Percentiles rank a stretch among this genome's conserved stretches.
Evolutionary conservation across 805 yeast species (phyloP).

Genomic region (Candida sonorensis): DNA sequence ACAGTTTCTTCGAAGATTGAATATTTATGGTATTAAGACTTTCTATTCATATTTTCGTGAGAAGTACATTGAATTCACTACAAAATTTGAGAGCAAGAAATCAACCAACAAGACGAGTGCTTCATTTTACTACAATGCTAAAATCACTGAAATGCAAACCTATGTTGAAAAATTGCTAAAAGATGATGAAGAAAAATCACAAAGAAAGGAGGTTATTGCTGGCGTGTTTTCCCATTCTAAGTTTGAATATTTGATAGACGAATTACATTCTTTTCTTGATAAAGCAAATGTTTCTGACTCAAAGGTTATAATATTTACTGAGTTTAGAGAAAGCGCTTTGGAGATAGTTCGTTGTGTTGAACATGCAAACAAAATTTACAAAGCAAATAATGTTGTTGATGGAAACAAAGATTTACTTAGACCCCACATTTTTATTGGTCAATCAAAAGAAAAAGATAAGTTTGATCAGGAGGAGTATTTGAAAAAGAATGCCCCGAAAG

Average conservation of each 20-base stretch:
- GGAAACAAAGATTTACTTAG: conserved; percentile 32
- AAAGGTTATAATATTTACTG: conserved; percentile 82
- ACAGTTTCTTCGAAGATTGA: conserved; percentile 58
- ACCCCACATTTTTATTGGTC: conserved; percentile 92
- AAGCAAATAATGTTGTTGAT: conserved; percentile 14
- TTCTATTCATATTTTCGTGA: conserved; percentile 63
- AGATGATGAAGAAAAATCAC: conserved; percentile 20
- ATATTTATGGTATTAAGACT: conserved; percentile 75
- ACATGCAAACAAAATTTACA: conserved; percentile 17
- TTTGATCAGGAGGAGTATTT: conserved; percentile 51
- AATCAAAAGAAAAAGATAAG: conserved; percentile 65
- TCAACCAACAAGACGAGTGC: conserved; percentile 59
- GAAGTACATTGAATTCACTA: conserved; percentile 49
- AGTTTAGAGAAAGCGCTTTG: conserved; percentile 81
- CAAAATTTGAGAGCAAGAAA: conserved; percentile 50
- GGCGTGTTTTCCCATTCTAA: conserved; percentile 63
- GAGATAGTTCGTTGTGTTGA: conserved; percentile 73
- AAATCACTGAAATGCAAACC: conserved; percentile 37
- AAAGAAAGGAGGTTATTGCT: conserved; percentile 13
- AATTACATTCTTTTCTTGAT: conserved; percentile 49
- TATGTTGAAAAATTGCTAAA: conserved; percentile 37
- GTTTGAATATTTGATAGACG: conserved; percentile 49
- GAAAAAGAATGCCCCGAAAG: conserved; percentile 37
- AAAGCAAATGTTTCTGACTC: conserved; percentile 40
- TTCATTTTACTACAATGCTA: conserved; percentile 48